phyloP scores from a whole-genome alignment of 345 rosid genomes.

The Eutrema japonicum region DNA sequence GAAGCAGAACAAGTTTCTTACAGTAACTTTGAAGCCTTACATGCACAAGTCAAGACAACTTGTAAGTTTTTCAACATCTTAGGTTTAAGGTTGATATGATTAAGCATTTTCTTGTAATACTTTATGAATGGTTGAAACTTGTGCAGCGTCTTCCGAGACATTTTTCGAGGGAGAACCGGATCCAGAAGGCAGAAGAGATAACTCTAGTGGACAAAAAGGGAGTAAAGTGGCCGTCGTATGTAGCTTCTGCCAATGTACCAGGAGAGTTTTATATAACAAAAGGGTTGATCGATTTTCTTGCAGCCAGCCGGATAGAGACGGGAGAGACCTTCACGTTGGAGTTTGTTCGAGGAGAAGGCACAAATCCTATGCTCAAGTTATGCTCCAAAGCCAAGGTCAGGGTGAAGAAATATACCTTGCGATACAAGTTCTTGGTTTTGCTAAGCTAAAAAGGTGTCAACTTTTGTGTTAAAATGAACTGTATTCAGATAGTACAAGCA shows the following conservation, averaged over 20 bases:
- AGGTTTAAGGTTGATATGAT: background rate
- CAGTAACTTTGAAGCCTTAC: conserved; percentile 1
- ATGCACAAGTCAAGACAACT: conserved; percentile 4
- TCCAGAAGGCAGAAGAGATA: background rate
- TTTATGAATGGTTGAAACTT: conserved; percentile 6
- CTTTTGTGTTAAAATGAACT: background rate
- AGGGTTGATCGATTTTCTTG: background rate
- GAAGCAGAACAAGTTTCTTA: conserved; percentile 5
- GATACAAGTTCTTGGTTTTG: background rate
- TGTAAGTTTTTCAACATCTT: conserved; percentile 22
- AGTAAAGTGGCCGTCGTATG: conserved; percentile 3
- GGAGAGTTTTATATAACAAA: conserved; percentile 4
- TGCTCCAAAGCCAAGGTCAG: background rate
- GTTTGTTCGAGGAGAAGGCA: conserved; percentile 23
- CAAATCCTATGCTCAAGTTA: conserved; percentile 14
- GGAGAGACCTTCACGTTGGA: conserved; percentile 24
- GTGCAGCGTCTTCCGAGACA: background rate
- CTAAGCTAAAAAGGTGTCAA: background rate
- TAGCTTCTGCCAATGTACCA: background rate
- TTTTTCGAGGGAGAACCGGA: background rate
- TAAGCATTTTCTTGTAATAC: conserved; percentile 2
- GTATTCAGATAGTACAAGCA: background rate
- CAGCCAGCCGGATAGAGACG: background rate
- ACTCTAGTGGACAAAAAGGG: conserved; percentile 29
- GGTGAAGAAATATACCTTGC: background rate